Evolutionary conservation across 2,329 filamentous ascomycete species (phyloP).

Genomic region (Annulohypoxylon truncatum): DNA sequence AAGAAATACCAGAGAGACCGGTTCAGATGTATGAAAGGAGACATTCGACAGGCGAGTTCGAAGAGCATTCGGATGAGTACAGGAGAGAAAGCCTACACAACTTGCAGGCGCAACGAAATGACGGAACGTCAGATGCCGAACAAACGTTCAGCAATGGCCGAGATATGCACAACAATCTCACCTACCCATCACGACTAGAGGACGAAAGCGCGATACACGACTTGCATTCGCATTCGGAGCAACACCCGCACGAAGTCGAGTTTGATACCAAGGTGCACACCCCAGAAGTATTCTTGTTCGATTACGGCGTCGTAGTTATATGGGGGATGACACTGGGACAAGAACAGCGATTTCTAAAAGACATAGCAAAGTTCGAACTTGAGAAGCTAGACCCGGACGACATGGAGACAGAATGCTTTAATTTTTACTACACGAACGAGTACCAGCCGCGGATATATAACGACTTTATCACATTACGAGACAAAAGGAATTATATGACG

Average conservation of each 20-base stretch:
- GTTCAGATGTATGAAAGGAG: constrained; percentile 70
- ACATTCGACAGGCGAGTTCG: constrained; percentile 80
- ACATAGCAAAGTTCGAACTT: constrained; percentile 92
- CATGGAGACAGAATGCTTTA: constrained; percentile 94
- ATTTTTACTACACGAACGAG: constrained; percentile 98
- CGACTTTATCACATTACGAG: constrained; percentile 94
- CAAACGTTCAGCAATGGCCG: constrained; percentile 45
- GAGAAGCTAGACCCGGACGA: constrained; percentile 91
- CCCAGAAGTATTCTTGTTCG: constrained; percentile 94
- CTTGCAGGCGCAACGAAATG: constrained; percentile 57
- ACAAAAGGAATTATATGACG: constrained; percentile 97
- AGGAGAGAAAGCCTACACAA: constrained; percentile 73
- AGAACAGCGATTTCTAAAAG: constrained; percentile 90
- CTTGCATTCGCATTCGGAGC: constrained; percentile 26
- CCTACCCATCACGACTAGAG: constrained; percentile 47
- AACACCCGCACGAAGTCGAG: constrained; percentile 66
- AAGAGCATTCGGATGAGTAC: constrained; percentile 67
- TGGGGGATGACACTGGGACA: constrained; percentile 97
- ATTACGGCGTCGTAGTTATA: constrained; percentile 97
- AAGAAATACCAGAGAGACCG: constrained; percentile 51
- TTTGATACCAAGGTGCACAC: constrained; percentile 91
- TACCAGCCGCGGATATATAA: constrained; percentile 99
- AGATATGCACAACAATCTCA: constrained; percentile 52
- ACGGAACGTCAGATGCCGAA: constrained; percentile 44
- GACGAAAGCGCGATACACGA: constrained; percentile 53